These are phyloP conservation scores for Sutorius eximius DNA, from an alignment of 1,284 basidiomycete genomes.

Conservation along the genomic window DNA sequence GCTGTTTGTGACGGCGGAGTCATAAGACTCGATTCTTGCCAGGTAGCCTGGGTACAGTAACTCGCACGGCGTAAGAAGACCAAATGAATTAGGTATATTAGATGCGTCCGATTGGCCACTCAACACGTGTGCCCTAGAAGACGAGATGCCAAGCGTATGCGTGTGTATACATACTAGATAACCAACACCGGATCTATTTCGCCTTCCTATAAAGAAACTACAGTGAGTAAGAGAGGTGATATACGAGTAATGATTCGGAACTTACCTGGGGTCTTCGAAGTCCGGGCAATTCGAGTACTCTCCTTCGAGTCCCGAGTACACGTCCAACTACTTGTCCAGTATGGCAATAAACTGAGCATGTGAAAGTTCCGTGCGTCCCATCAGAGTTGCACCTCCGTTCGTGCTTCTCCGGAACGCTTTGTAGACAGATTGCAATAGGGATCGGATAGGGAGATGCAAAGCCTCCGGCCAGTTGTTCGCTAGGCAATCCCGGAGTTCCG, in stretches of 20 bases:
- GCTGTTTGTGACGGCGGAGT: no score
- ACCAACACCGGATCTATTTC: background rate
- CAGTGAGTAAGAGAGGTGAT: background rate
- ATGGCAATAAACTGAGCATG: background rate
- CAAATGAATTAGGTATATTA: no score
- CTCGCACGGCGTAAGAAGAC: no score
- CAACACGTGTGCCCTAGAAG: no score
- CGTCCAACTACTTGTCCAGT: background rate
- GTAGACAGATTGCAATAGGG: background rate
- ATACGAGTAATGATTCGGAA: no score
- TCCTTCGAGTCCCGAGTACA: background rate
- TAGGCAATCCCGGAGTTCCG: background rate
- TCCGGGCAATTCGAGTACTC: background rate
- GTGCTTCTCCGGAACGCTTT: background rate
- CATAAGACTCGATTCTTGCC: no score
- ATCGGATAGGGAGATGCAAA: background rate
- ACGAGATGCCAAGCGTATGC: no score
- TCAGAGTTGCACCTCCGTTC: background rate
- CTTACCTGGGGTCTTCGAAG: background rate
- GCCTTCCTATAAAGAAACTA: background rate
- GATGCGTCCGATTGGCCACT: no score
- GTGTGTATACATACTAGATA: no score
- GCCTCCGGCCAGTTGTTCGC: background rate
- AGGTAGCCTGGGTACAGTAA: no score
- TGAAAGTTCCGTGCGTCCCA: background rate